A percentile compares a stretch with the other conserved stretches of the same genome.
Evolutionary conservation across 2,329 filamentous ascomycete species (phyloP).

Genomic region (Monosporascus sp.): DNA sequence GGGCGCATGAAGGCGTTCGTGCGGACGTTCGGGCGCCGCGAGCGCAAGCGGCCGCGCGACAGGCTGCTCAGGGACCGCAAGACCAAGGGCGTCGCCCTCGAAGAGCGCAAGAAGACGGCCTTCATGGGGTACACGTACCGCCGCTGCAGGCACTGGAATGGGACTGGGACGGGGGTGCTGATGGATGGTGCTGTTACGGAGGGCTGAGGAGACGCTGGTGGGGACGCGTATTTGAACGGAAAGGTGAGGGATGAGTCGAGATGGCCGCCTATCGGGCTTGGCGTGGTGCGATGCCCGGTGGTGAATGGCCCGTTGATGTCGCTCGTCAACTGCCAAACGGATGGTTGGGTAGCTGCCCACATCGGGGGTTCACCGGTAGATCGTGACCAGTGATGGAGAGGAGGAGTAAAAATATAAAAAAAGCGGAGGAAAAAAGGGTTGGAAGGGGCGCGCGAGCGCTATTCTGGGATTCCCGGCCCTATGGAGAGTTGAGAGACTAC

Average conservation of each 20-base stretch:
- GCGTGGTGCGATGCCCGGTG: background rate
- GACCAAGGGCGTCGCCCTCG: slow-evolving; percentile 63
- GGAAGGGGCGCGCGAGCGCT: too few relatives aligned
- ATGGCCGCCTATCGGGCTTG: slow-evolving; percentile 14
- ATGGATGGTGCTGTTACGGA: too few relatives aligned
- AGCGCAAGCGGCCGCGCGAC: slow-evolving; percentile 78
- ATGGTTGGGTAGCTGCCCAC: background rate
- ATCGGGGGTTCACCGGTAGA: too few relatives aligned
- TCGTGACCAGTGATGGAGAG: too few relatives aligned
- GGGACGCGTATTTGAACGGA: background rate
- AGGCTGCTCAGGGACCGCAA: slow-evolving; percentile 70
- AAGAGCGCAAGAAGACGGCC: slow-evolving; percentile 73
- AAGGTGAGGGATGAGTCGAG: slow-evolving; percentile 3
- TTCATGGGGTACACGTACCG: slow-evolving; percentile 90
- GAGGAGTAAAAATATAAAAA: too few relatives aligned
- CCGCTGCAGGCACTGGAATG: slow-evolving; percentile 31
- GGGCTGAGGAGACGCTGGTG: slow-evolving; percentile 1
- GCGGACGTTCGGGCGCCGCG: slow-evolving; percentile 51
- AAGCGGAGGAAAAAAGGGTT: too few relatives aligned
- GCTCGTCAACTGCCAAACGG: background rate
- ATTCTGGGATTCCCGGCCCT: too few relatives aligned
- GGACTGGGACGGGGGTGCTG: too few relatives aligned
- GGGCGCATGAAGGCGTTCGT: slow-evolving; percentile 44
- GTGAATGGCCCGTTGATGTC: background rate
- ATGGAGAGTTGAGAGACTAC: too few relatives aligned